Evolutionary conservation across 257 asterid species (phyloP).

Genomic region (Avicennia marina): DNA sequence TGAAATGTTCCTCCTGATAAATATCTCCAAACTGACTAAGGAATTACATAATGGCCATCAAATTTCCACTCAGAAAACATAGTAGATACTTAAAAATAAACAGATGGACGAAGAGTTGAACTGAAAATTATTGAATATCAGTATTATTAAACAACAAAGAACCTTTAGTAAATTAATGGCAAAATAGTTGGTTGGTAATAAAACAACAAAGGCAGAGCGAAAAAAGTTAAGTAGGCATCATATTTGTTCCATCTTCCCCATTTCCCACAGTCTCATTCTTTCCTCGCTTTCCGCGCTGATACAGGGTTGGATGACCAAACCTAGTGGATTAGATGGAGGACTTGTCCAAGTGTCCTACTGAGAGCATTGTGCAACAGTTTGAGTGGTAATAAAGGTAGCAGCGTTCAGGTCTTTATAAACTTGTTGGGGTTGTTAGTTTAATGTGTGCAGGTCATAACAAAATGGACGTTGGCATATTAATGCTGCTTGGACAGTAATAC

Average conservation of each 20-base stretch:
- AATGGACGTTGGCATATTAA: neutral
- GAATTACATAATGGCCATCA: slow-evolving; percentile 48
- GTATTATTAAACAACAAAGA: too few species aligned
- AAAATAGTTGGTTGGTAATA: neutral
- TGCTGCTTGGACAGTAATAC: neutral
- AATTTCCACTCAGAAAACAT: slow-evolving; percentile 29
- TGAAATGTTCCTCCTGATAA: slow-evolving; percentile 93
- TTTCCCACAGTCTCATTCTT: too few species aligned
- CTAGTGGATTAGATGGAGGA: too few species aligned
- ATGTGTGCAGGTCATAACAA: neutral
- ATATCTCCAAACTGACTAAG: slow-evolving; percentile 98
- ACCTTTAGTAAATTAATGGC: neutral
- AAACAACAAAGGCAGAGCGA: neutral
- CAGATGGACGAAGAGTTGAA: slow-evolving; percentile 14
- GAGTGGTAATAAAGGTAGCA: too few species aligned
- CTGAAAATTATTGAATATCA: neutral
- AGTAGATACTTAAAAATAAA: slow-evolving; percentile 12
- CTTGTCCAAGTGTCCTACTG: too few species aligned
- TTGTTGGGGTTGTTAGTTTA: neutral
- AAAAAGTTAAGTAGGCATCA: neutral
- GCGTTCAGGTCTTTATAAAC: neutral
- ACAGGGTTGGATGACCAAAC: too few species aligned
- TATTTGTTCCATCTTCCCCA: too few species aligned
- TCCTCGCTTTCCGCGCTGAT: too few species aligned
- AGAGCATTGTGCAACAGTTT: too few species aligned